Conservation (phyloP, 148 eudicot species). For the Arctostaphylos glauca region DNA sequence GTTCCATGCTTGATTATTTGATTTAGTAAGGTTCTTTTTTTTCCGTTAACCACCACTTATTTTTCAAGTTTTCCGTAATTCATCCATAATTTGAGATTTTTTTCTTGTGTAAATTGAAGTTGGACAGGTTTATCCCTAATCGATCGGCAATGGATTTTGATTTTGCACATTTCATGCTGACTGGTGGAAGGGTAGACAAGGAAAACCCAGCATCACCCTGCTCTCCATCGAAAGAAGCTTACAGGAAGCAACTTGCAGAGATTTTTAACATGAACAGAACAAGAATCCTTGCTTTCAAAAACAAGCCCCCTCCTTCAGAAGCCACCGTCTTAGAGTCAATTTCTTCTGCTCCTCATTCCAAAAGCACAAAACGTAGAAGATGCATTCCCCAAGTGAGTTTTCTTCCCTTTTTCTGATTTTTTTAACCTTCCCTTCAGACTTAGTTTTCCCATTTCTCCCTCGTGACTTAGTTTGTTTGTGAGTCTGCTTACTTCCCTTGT, state of each 20-base stretch:
- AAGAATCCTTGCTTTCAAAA: conserved; percentile 40
- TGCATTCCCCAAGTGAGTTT: conserved; percentile 40
- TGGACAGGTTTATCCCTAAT: conserved; percentile 52
- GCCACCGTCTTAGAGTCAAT: conserved; percentile 15
- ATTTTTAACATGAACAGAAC: conserved; percentile 43
- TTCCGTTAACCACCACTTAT: neutral
- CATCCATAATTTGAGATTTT: neutral
- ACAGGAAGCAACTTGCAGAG: conserved; percentile 42
- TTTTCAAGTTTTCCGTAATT: neutral
- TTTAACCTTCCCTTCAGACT: neutral
- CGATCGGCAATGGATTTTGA: conserved; percentile 49
- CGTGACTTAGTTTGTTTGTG: neutral
- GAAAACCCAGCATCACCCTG: conserved; percentile 17
- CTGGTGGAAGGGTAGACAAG: conserved; percentile 32
- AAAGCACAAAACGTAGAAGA: conserved; percentile 22
- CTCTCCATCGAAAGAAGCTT: conserved; percentile 40
- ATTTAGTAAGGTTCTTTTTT: neutral
- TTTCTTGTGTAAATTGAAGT: conserved; percentile 21
- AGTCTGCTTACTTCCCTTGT: neutral
- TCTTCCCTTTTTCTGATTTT: neutral
- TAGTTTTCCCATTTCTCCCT: neutral
- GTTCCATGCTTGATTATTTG: neutral
- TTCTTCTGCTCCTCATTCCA: conserved; percentile 23
- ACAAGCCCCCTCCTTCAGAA: conserved; percentile 33
- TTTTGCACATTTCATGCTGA: conserved; percentile 46